Evolutionary conservation across 75 land plant genomes (phyloP).

Genomic region (Azolla pinnata): DNA sequence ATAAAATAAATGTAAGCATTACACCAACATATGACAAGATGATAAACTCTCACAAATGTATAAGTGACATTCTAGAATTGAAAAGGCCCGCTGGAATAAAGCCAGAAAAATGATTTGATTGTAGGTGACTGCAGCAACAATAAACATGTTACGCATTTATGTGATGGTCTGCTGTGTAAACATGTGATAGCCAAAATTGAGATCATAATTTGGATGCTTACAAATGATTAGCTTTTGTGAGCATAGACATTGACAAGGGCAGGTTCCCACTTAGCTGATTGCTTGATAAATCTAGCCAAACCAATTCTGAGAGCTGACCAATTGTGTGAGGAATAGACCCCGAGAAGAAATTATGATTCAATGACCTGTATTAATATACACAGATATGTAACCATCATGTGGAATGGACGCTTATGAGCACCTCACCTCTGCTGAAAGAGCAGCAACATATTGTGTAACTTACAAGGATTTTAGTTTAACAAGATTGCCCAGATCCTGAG

Average conservation of each 20-base stretch:
- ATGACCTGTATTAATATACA: conserved; percentile 1
- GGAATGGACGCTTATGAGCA: background rate
- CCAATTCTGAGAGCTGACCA: background rate
- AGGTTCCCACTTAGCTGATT: background rate
- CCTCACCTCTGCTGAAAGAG: background rate
- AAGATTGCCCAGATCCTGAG: conserved; percentile 45
- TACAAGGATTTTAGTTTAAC: conserved; percentile 45
- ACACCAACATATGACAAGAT: background rate
- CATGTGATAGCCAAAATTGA: background rate
- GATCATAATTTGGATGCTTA: background rate
- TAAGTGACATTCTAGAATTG: background rate
- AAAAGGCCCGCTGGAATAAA: background rate
- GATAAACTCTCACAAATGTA: conserved; percentile 14
- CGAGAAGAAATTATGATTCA: conserved; percentile 40
- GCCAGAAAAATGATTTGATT: conserved; percentile 9
- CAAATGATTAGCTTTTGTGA: conserved; percentile 35
- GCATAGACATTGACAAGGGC: background rate
- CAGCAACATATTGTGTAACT: too few relatives aligned
- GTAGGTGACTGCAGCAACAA: conserved; percentile 12
- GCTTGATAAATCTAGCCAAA: background rate
- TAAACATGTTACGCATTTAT: background rate
- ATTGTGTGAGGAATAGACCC: background rate
- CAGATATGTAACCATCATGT: background rate
- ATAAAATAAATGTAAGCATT: background rate
- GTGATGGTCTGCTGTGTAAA: background rate